Evolutionary conservation across 371 early-diverging fungal genomes (phyloP), one percentile per base, ranked within the genome.

Genomic region (Conidiobolus incongruus): DNA sequence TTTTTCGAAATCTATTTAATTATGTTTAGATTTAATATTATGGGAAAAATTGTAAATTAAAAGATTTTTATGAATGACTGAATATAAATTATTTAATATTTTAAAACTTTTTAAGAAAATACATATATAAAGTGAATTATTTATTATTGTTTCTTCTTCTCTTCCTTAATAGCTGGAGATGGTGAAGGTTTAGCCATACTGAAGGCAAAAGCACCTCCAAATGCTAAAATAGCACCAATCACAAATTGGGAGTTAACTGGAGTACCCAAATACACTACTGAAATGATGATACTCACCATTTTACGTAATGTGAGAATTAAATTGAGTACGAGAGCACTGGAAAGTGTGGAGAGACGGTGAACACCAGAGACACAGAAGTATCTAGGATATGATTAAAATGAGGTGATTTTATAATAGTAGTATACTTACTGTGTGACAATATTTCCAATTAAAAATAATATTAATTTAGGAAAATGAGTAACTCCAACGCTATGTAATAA

Each of bases 301-400:
- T 90, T 90, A 34, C 91, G 72, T 12, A 90, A 47, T 39, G 77
- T 84, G 16, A 90, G 63, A 4, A 88, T 78, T 15, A 90, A 65
- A 46, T 87, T 86, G 26, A 90, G 55, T 0, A 87, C 84, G 7
- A 90, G 56, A 3, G 87, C 77, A 12, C 80, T 59, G 0, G 83
- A 64, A 44, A 79, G 62, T 0, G 81, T 68, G 1, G 77, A 76
- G 57, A 90, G 62, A 13, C 74, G 66, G 41, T 86, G 82, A 1
- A 90, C 91, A 13, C 87, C 88, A 21, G 81, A 69, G 17, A 86
- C 81, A 47, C 91, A 90, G 36, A 76, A 65, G 56, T 72, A 76
- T 49, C 68, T 68, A 44, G 40, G 13, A 44, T 33, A n/a, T 29
- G 7, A 20, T n/a, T n/a, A n/a, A n/a, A n/a, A n/a, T n/a, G n/a